Conservation (phyloP, 2,329 filamentous ascomycete species). For the Fusarium duplospermum region DNA sequence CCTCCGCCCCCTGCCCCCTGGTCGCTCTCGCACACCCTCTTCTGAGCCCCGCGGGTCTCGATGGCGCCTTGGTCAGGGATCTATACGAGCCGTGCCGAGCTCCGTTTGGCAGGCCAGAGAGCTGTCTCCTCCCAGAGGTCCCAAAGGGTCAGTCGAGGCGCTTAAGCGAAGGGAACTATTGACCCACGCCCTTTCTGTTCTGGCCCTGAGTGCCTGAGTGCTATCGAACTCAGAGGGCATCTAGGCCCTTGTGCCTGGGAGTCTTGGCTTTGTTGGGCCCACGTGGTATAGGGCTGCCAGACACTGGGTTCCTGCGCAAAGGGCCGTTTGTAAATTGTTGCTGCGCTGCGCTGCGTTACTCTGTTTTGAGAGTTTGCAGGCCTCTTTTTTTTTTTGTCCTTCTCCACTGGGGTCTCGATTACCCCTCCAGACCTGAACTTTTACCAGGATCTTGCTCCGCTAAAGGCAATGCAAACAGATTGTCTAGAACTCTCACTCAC, state of each 20-base stretch:
- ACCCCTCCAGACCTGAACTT: neutral
- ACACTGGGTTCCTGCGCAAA: neutral
- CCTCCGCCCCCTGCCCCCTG: neutral
- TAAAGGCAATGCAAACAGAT: neutral
- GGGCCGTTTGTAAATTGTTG: neutral
- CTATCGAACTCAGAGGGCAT: neutral
- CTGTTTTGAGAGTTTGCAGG: neutral
- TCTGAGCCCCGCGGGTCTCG: neutral
- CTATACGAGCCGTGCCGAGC: neutral
- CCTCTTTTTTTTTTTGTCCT: neutral
- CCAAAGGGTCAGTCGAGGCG: neutral
- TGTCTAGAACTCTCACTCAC: neutral
- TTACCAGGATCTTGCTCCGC: neutral
- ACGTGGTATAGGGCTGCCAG: neutral
- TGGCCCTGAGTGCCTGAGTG: neutral
- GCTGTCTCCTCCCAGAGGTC: neutral
- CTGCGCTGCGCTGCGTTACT: neutral
- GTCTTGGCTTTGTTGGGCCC: neutral
- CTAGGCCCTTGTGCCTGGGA: neutral
- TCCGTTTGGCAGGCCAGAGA: neutral
- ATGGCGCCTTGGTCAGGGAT: neutral
- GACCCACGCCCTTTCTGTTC: neutral
- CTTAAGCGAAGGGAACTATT: neutral
- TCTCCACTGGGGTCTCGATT: neutral
- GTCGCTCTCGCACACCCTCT: neutral